Evolutionary conservation across 805 yeast genomes (phyloP), one percentile per base, ranked within the genome.

Genomic region (Nakazawaea molendinolei): DNA sequence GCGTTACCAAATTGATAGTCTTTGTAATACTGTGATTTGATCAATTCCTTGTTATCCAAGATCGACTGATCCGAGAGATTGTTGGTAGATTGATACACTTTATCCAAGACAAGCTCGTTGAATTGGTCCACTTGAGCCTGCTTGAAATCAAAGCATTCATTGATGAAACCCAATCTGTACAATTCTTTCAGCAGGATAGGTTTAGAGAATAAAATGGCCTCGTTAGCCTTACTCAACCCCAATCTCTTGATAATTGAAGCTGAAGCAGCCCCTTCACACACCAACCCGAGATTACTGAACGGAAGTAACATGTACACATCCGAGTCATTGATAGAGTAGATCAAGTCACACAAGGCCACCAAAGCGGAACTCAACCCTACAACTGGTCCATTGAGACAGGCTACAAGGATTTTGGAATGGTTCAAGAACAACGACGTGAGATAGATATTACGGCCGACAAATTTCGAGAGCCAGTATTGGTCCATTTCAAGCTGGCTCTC

Each of bases 341-440:
- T 67, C 41, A 86, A 65, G 57, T 86, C 96, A 56, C 83, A 76
- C 36, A 82, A 60, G n/a, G 80, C 72, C 9, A 85, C 78, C 35
- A 86, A 55, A 0, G 87, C 86, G 2, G 89, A 76, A 22, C 78
- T 64, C 40, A 86, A 67, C 0, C 96, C 96, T 40, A 86, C 71
- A 5, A 76, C 94, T 0, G 96, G 95, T 0, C 96, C 96, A 52
- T 86, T 86, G 39, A 86, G 64, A 3, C 86, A 89, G 29, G 75
- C 74, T 19, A 77, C 77, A 24, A 86, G 60, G 7, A 85, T 65
- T 53, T 86, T 86, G 8, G 68, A 58, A 57, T 86, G 95, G 48
- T 76, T 71, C 44, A 74, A 72, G 52, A 84, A 75, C 25, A 79
- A 63, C 44, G 76, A 72, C 4, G 92, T 78, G 37, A 86, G 58